A percentile compares a stretch with the other conserved stretches of the same genome.
Evolutionary conservation across 164 flowering plant genomes (phyloP).

Genomic region (Tetracentron sinense): DNA sequence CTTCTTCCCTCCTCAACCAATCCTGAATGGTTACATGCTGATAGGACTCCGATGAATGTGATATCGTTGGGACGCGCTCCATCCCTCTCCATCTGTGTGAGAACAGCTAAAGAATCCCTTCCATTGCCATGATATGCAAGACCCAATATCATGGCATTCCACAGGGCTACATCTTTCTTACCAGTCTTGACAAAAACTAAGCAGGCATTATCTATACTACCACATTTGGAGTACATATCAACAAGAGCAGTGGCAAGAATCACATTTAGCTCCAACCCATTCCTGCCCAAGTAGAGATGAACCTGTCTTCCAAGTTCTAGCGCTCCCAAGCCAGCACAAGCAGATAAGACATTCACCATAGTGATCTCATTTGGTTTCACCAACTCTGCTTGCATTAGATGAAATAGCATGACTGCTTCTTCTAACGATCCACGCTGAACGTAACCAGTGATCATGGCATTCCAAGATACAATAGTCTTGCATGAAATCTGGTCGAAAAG

Average conservation of each 20-base stretch:
- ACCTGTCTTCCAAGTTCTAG: slow-evolving; percentile 17
- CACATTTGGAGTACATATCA: slow-evolving; percentile 23
- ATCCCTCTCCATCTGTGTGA: slow-evolving; percentile 11
- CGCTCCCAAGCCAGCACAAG: slow-evolving; percentile 19
- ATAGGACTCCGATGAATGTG: slow-evolving; percentile 15
- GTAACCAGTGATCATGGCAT: slow-evolving; percentile 16
- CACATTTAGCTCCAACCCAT: slow-evolving; percentile 12
- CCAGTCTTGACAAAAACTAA: slow-evolving; percentile 15
- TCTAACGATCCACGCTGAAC: slow-evolving; percentile 14
- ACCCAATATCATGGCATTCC: slow-evolving; percentile 20
- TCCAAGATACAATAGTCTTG: slow-evolving; percentile 11
- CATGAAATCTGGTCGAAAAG: slow-evolving; percentile 7
- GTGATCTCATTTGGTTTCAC: slow-evolving; percentile 17
- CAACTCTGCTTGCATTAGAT: slow-evolving; percentile 4
- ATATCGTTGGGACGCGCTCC: slow-evolving; percentile 7
- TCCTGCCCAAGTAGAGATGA: slow-evolving; percentile 10
- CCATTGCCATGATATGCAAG: slow-evolving; percentile 17
- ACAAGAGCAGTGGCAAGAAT: slow-evolving; percentile 15
- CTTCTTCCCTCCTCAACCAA: slow-evolving; percentile 12
- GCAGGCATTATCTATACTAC: slow-evolving; percentile 13
- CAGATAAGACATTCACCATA: slow-evolving; percentile 20
- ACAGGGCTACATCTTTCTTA: slow-evolving; percentile 15
- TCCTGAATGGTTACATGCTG: slow-evolving; percentile 17
- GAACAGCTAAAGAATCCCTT: slow-evolving; percentile 9
- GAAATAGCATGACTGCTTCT: slow-evolving; percentile 7